These are phyloP conservation scores for Exophiala dermatitidis DNA, from an alignment of 2,329 filamentous ascomycete species.

Conservation along the genomic window DNA sequence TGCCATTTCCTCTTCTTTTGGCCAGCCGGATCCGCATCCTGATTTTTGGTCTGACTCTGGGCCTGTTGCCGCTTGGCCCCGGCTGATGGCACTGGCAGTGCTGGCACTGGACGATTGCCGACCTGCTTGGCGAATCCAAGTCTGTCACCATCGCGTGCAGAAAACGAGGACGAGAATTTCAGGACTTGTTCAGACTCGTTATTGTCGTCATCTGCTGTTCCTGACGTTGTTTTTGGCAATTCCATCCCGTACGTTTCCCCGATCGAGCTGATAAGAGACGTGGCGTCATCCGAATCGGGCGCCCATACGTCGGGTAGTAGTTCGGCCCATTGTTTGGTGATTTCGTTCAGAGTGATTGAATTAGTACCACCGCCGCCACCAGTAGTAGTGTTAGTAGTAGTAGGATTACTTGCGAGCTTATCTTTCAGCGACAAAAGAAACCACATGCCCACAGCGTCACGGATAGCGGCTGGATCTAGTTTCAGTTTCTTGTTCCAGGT, in stretches of 20 bases:
- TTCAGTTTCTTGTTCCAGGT: background rate
- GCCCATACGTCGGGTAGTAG: slow-evolving; percentile 21
- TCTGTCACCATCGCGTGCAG: background rate
- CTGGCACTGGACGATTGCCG: background rate
- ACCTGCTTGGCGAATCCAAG: background rate
- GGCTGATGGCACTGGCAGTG: background rate
- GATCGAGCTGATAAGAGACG: slow-evolving; percentile 2
- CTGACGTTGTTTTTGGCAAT: background rate
- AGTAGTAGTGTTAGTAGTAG: background rate
- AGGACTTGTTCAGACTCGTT: background rate
- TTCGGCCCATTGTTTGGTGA: slow-evolving; percentile 15
- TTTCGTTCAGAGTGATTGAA: slow-evolving; percentile 3
- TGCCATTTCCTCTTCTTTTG: slow-evolving; percentile 28
- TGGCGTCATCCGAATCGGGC: slow-evolving; percentile 10
- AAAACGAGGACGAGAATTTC: background rate
- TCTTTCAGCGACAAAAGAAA: slow-evolving; percentile 3
- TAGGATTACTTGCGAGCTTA: background rate
- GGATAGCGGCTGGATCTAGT: background rate
- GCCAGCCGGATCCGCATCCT: background rate
- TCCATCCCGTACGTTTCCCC: background rate
- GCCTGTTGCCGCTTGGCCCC: background rate
- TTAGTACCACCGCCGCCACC: no score
- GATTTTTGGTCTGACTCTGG: background rate
- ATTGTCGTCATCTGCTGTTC: background rate
- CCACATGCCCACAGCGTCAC: slow-evolving; percentile 7